Base-by-base conservation (phyloP, 495 filamentous ascomycete species). In the Hypomontagnella monticulosa region DNA sequence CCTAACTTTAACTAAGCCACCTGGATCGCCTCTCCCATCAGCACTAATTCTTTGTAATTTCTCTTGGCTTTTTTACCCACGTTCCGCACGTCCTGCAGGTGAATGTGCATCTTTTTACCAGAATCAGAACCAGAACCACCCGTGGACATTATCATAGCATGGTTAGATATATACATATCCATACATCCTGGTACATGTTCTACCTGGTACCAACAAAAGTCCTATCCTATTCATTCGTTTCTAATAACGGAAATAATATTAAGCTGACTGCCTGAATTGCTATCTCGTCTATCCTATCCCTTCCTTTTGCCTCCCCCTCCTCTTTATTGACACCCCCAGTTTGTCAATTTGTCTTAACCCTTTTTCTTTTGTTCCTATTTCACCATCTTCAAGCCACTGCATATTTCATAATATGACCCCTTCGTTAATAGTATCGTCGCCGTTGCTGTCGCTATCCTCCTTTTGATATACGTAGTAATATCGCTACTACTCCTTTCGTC, bases 161-260 rank as follows among this genome's bases (percentile, higher is more conserved):
- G 36, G 36, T 38, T 38, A 38, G n/a, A n/a, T n/a, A 38, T 38
- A 38, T 38, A 10, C 16, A 16, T 12, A 9, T 4, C 20, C 10
- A 12, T 37, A 49, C 6, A 57, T 37, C n/a, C n/a, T n/a, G n/a
- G n/a, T n/a, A n/a, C n/a, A n/a, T n/a, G n/a, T n/a, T n/a, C n/a
- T n/a, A n/a, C n/a, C n/a, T n/a, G 15, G 12, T 38, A 37, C 30
- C 34, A 30, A 52, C 27, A 51, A 51, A 51, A 44, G 57, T 53
- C 59, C 50, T 56, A 55, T 56, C 16, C 20, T 20, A 5, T 8
- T 37, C 34, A 9, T 30, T 30, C 30, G 32, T 46, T 56, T 62
- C 59, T 62, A 63, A 56, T 63, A 48, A 42, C 44, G 52, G 60
- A 56, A 61, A 46, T 59, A 51, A 19, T 41, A 55, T 57, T 61